Base-by-base conservation (phyloP, 139 green algal species). In the Volvox reticuliferus region DNA sequence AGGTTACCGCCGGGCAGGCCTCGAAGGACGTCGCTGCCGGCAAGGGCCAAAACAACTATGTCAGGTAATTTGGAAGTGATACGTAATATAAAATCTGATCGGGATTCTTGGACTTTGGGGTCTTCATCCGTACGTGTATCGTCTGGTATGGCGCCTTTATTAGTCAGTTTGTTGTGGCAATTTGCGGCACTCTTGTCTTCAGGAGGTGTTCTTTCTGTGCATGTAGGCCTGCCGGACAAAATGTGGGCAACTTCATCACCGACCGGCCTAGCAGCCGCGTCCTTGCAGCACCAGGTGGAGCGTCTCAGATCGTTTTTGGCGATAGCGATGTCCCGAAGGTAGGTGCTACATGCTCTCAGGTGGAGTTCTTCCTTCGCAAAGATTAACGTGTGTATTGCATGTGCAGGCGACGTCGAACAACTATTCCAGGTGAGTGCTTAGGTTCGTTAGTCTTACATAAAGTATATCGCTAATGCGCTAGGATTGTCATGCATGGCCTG, bases 231-330 rank as follows among this genome's bases (percentile, higher is more conserved):
- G 75, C 44, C 0, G 78, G 78, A 5, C 82, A 95, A 73, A 95
- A 95, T 35, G 90, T 95, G 0, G 93, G 93, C 71, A 95, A 95
- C 93, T 95, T 92, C 88, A 62, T 95, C 32, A 95, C 84, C 30
- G 93, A 95, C 30, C 84, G 93, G 21, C 63, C 63, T 32, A 80
- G 36, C 37, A 97, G 94, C 37, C 93, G 97, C 5, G 97, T 99
- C 35, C 93, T 99, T 35, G 95, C 95, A 0, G 93, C 97, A 16
- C 97, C 97, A 92, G 96, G 96, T 30, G 95, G 94, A 22, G 86
- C 55, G 1, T 96, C 93, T 2, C 73, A 89, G 73, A 92, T 92
- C 17, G 61, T 78, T 0, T 92, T 92, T 61, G 89, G 89, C 24
- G 89, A 92, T 24, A 63, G 20, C 5, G 81, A 84, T 35, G 36